Evolutionary conservation across 257 asterid species (phyloP).

Genomic region (Penstemon eatonii): DNA sequence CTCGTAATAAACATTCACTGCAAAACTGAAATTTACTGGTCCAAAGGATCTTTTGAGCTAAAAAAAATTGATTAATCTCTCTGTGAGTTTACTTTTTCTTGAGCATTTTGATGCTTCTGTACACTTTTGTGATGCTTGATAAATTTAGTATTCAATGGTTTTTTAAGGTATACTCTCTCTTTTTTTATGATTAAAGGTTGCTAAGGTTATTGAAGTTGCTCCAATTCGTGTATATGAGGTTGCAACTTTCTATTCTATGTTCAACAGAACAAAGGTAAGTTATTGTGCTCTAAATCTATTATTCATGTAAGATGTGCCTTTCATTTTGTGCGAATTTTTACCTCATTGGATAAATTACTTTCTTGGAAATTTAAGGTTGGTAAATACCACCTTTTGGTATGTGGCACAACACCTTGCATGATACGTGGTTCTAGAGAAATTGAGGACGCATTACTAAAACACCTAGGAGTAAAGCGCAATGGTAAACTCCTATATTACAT

Average conservation of each 20-base stretch:
- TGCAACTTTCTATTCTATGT: constrained; percentile 98
- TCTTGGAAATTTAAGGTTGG: constrained; percentile 64
- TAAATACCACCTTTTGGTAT: constrained; percentile 93
- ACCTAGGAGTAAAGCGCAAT: constrained; percentile 94
- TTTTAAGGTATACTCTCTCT: constrained; percentile 14
- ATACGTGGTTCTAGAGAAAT: constrained; percentile 93
- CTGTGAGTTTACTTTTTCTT: neutral
- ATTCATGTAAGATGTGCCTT: constrained; percentile 1
- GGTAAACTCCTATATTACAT: constrained; percentile 49
- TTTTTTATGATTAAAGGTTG: constrained; percentile 56
- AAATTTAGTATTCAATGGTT: neutral
- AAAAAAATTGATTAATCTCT: too few relatives aligned
- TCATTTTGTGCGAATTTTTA: constrained; percentile 11
- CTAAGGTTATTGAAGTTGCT: constrained; percentile 88
- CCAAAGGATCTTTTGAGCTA: too few relatives aligned
- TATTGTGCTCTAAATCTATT: constrained; percentile 11
- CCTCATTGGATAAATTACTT: constrained; percentile 25
- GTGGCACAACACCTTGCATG: constrained; percentile 99
- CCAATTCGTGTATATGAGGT: constrained; percentile 98
- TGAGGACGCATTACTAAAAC: constrained; percentile 81
- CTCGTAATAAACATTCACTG: too few relatives aligned
- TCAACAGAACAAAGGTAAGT: constrained; percentile 86
- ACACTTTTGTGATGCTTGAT: constrained; percentile 9
- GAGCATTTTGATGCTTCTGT: constrained; percentile 17
- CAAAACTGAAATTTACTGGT: too few relatives aligned